Conservation (phyloP, 805 yeast genomes). For the Myxozyma neotropica region DNA sequence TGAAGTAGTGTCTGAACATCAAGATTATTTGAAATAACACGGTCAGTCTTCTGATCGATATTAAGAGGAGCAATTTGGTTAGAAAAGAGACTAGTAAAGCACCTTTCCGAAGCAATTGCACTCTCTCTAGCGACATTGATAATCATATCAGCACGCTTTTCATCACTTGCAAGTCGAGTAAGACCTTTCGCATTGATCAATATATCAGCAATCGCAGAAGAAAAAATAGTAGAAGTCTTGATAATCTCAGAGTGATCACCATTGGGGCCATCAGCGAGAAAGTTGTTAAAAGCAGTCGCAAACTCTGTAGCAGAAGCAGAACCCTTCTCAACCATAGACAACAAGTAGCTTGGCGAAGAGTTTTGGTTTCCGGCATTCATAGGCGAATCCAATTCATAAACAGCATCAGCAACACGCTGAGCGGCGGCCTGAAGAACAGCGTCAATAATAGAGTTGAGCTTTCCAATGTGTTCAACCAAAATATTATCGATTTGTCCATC, state of each 20-base stretch:
- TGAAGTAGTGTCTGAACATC: conserved; percentile 74
- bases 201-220: conserved; percentile 63
- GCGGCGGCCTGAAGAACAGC: conserved; percentile 70
- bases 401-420: conserved; percentile 70
- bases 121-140: conserved; percentile 54
- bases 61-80: conserved; percentile 52
- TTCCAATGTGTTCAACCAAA: conserved; percentile 51
- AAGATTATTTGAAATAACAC: conserved; percentile 73
- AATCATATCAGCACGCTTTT: conserved; percentile 55
- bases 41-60: conserved; percentile 71
- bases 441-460: conserved; percentile 62
- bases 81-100: conserved; percentile 62
- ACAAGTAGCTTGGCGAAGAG: conserved; percentile 68
- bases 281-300: conserved; percentile 73
- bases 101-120: conserved; percentile 63
- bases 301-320: conserved; percentile 76
- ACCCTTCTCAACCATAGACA: conserved; percentile 70
- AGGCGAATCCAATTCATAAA: conserved; percentile 71
- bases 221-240: conserved; percentile 62
- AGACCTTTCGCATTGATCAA: conserved; percentile 72
- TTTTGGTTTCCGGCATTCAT: conserved; percentile 81
- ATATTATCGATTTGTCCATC: conserved; percentile 63
- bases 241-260: conserved; percentile 65
- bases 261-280: conserved; percentile 72
- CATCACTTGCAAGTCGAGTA: conserved; percentile 54